phyloP scores from a whole-genome alignment of 2,329 filamentous ascomycete genomes.

The Penicillium palitans region DNA sequence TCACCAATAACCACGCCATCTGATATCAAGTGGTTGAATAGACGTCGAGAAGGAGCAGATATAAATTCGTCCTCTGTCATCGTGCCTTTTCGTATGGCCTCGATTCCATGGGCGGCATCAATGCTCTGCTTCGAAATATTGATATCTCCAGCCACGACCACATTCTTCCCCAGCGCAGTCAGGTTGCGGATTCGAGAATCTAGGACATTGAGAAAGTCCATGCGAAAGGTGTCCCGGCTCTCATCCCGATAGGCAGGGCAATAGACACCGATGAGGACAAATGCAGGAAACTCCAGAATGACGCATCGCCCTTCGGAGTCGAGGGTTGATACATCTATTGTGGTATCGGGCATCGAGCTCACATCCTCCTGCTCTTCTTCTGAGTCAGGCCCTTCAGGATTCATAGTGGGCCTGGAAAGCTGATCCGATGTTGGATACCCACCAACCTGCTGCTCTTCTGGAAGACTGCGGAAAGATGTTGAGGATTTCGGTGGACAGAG shows the following conservation, averaged over 20 bases:
- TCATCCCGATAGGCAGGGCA: constrained; percentile 88
- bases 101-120: constrained; percentile 73
- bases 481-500: constrained; percentile 71
- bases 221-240: constrained; percentile 75
- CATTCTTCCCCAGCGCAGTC: constrained; percentile 73
- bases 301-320: constrained; percentile 93
- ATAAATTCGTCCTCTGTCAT: constrained; percentile 71
- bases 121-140: constrained; percentile 72
- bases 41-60: constrained; percentile 66
- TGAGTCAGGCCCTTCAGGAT: neutral
- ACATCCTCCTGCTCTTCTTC: constrained; percentile 8
- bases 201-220: constrained; percentile 75
- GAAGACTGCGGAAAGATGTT: constrained; percentile 71
- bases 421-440: constrained; percentile 77
- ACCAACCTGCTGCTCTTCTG: constrained; percentile 74
- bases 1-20: constrained; percentile 66
- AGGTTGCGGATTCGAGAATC: constrained; percentile 86
- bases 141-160: constrained; percentile 83
- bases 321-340: constrained; percentile 67
- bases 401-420: constrained; percentile 42
- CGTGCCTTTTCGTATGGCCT: constrained; percentile 69
- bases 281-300: constrained; percentile 88
- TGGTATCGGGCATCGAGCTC: constrained; percentile 43
- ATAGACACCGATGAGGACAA: constrained; percentile 90
- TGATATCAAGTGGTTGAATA: constrained; percentile 84